Base-by-base conservation (phyloP, 1,284 basidiomycete species). In the Clitocybe nebularis region DNA sequence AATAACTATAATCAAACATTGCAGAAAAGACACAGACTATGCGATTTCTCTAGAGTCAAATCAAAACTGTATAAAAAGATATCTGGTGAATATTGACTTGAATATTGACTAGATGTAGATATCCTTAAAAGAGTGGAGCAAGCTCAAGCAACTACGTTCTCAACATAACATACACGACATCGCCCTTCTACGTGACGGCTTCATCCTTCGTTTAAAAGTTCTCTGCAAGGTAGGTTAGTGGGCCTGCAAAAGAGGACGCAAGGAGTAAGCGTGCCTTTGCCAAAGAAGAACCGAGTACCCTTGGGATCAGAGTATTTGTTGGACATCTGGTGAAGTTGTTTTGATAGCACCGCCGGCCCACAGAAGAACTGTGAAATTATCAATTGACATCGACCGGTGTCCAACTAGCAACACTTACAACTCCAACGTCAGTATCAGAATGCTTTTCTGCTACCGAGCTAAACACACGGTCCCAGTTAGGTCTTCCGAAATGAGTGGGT, bases 401-500 rank as follows among this genome's bases (percentile, higher is more conserved):
- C 6, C n/a, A 13, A 30, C 7, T 10, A 25, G 36, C 13, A 28
- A 5, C 6, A 69, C 76, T 45, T 60, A 83, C 81, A 60, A 92
- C 88, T 38, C 90, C 90, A 41, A 90, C 80, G 55, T 93, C 89
- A 1, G 89, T 88, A 52, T 88, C 83, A 0, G 84, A 78, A 56
- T 94, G 91, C 59, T 84, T 87, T 57, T 85, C 79, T 1, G 71
- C 72, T 39, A 94, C 77, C 6, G 81, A 82, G 32, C 72, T 63
- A 64, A 92, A 94, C 16, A 91, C 84, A 30, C 77, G 72, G 55
- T 92, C 84, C 92, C 92, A 94, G 62, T 93, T 91, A n/a, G 91
- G 91, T 44, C 92, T 69, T 17, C 91, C 92, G 60, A 87, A 95
- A 65, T 93, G 91, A n/a, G 92, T 95, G 0, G 92, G 92, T 0